These are phyloP conservation scores for Fomitopsis pulvina DNA, from an alignment of 768 basidiomycete species.

Conservation along the genomic window DNA sequence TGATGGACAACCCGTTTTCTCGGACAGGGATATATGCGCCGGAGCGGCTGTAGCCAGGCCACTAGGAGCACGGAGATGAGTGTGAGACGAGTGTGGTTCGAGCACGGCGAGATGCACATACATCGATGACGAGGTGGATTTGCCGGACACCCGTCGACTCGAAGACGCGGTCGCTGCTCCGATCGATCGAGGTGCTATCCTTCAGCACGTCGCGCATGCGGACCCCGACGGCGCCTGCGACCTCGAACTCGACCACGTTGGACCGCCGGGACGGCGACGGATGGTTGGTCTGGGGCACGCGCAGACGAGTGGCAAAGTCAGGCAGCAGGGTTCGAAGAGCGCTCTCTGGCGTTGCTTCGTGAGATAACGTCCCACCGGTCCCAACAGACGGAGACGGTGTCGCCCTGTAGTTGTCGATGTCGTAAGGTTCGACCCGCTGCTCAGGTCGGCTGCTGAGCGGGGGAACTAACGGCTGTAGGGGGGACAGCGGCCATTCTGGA, in stretches of 20 bases:
- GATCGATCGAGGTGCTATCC: conserved; percentile 2
- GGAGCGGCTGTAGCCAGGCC: conserved; percentile 15
- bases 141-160: conserved; percentile 9
- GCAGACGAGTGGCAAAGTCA: neutral
- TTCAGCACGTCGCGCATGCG: conserved; percentile 8
- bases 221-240: conserved; percentile 6
- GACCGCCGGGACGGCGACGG: neutral
- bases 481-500: neutral
- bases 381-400: neutral
- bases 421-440: neutral
- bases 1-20: conserved; percentile 8
- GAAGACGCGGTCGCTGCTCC: conserved; percentile 8
- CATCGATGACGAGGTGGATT: conserved; percentile 11
- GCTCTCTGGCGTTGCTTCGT: neutral
- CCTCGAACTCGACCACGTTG: conserved; percentile 4
- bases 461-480: neutral
- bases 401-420: neutral
- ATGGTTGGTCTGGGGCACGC: conserved; percentile 6
- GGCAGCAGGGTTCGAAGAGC: neutral
- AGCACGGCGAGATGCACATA: neutral
- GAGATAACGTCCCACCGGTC: neutral
- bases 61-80: conserved; percentile 4
- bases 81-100: neutral
- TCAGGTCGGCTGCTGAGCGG: neutral
- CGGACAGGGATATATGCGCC: conserved; percentile 14